These are phyloP conservation scores for Penicillium parvum DNA, from an alignment of 495 filamentous ascomycete species.

Conservation along the genomic window DNA sequence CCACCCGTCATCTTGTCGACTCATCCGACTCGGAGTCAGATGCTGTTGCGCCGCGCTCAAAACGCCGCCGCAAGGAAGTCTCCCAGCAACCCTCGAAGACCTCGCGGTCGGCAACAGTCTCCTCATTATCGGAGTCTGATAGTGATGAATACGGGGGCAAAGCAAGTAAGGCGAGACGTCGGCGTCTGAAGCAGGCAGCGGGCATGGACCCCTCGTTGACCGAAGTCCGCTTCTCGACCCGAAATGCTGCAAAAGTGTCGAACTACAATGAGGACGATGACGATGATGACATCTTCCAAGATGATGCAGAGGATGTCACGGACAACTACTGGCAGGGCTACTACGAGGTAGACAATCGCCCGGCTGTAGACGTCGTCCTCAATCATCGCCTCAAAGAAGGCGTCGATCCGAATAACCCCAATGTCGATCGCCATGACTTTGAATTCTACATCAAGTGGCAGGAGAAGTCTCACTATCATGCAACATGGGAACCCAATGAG, in stretches of 20 bases:
- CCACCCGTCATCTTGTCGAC: slow-evolving; percentile 55
- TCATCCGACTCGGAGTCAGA: slow-evolving; percentile 64
- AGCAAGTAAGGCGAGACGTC: slow-evolving; percentile 67
- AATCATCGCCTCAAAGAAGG: slow-evolving; percentile 77
- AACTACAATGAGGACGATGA: slow-evolving; percentile 89
- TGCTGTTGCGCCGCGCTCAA: slow-evolving; percentile 37
- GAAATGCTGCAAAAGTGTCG: slow-evolving; percentile 77
- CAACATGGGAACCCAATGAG: slow-evolving; percentile 85
- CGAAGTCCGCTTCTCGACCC: slow-evolving; percentile 85
- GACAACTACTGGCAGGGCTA: slow-evolving; percentile 58
- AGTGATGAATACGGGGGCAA: slow-evolving; percentile 72
- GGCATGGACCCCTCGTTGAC: slow-evolving; percentile 56
- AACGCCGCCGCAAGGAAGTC: slow-evolving; percentile 37
- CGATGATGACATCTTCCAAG: slow-evolving; percentile 69
- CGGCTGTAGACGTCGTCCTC: slow-evolving; percentile 84
- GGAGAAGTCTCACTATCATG: slow-evolving; percentile 87
- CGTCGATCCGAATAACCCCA: slow-evolving; percentile 49
- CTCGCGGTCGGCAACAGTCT: slow-evolving; percentile 40
- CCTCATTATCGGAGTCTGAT: slow-evolving; percentile 41
- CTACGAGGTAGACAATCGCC: slow-evolving; percentile 63
- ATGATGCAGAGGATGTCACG: slow-evolving; percentile 55
- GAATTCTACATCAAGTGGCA: slow-evolving; percentile 99
- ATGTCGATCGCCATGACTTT: slow-evolving; percentile 70
- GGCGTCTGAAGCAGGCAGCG: slow-evolving; percentile 57
- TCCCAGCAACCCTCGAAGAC: slow-evolving; percentile 44